Evolutionary conservation across 208 protist genomes (phyloP), one percentile per base, ranked within the genome.

Genomic region (Leishmania tarentolae): DNA sequence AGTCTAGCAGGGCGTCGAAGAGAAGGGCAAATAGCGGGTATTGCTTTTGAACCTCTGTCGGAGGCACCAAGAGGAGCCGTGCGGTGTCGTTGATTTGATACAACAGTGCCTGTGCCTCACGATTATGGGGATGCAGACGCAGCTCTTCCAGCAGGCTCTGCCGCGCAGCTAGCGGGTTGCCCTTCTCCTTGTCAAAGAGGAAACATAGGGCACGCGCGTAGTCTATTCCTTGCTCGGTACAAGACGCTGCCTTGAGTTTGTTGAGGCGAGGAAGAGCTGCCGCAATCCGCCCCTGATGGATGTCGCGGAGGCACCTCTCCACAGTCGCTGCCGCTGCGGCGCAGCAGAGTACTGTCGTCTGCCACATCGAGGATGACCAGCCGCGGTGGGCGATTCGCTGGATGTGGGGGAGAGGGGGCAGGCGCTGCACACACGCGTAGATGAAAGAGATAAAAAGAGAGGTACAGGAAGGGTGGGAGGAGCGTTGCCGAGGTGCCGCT

Each of bases 101-200:
- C 11, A 97, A 71, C 0, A 95, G 86, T 31, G 83, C 70, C 1
- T 70, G 81, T 35, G 89, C 88, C 13, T 50, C 46, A 4, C 37
- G 56, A 66, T 93, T 80, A 15, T 78, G 61, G 7, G 93, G 86
- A 79, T 90, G 88, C 15, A 89, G 79, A 3, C 92, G 91, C 47
- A 95, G 84, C 72, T 97, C 92, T 78, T 94, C 91, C 76, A 97
- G 77, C 31, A 94, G 80, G 56, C 90, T 87, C 56, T 97, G 93
- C 21, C 91, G 86, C 17, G 90, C 91, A 53, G 93, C 72, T 15
- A 97, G 78, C 1, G 73, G n/a, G 82, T 91, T 82, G 35, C 87
- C 47, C 24, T 79, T 75, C 3, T 28, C 57, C 3, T 35, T 81
- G 53, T 77, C n/a, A 15, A 77, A 53, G 35, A 97, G 79, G 71